phyloP scores from a whole-genome alignment of 805 yeast species.

The Maudiozyma serrabonitensis region DNA sequence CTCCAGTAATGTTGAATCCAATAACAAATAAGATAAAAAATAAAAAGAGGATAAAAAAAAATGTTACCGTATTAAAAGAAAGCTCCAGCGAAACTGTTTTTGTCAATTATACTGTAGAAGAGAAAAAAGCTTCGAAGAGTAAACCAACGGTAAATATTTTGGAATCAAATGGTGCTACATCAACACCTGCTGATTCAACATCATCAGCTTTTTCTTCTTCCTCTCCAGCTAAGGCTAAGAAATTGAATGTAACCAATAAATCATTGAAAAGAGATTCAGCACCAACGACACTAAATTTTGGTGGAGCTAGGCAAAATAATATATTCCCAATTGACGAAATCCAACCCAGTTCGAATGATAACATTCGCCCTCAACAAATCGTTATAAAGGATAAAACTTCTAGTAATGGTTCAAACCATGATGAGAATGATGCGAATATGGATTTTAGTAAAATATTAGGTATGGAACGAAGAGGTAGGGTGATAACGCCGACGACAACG shows the following conservation, averaged over 20 bases:
- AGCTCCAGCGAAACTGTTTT: slow-evolving; percentile 20
- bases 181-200: too few relatives aligned
- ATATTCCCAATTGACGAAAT: neutral
- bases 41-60: neutral
- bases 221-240: too few relatives aligned
- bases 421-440: slow-evolving; percentile 4
- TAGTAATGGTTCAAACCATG: neutral
- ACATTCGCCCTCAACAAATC: neutral
- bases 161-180: neutral
- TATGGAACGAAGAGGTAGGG: neutral
- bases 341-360: neutral
- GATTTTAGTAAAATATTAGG: slow-evolving; percentile 2
- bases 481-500: neutral
- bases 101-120: slow-evolving; percentile 16
- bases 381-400: neutral
- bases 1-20: neutral
- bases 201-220: too few relatives aligned
- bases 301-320: neutral
- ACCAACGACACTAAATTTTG: too few relatives aligned
- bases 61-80: slow-evolving; percentile 1
- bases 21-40: neutral
- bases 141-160: neutral
- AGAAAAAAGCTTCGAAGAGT: neutral
- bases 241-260: neutral
- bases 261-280: slow-evolving; percentile 5